A percentile compares a stretch with the other conserved stretches of the same genome.
Conservation (phyloP, 345 rosid genomes). For the Punica granatum region DNA sequence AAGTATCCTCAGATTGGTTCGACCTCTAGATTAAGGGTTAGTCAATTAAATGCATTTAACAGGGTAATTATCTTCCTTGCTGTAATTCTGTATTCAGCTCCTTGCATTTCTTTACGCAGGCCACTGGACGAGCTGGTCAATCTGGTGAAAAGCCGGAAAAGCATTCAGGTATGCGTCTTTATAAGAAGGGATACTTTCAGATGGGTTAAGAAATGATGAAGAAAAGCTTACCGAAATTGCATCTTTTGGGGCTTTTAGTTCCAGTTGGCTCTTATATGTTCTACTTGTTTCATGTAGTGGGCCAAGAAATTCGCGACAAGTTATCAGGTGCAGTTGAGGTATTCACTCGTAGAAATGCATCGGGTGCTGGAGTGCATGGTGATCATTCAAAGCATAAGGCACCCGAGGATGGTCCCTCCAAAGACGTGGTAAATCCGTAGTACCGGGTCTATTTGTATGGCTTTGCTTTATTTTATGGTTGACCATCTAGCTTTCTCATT, state of each 20-base stretch:
- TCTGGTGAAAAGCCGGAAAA: slow-evolving; percentile 28
- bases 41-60: slow-evolving; percentile 7
- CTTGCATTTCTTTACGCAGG: slow-evolving; percentile 9
- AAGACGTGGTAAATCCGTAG: slow-evolving; percentile 16
- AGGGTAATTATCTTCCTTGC: background rate
- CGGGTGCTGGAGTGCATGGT: slow-evolving; percentile 29
- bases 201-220: background rate
- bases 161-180: slow-evolving; percentile 28
- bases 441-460: background rate
- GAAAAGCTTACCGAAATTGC: background rate
- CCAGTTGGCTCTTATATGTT: background rate
- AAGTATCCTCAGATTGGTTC: slow-evolving; percentile 47
- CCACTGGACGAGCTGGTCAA: slow-evolving; percentile 26
- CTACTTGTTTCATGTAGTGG: slow-evolving; percentile 18
- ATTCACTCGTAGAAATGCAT: slow-evolving; percentile 30
- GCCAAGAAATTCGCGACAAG: slow-evolving; percentile 40
- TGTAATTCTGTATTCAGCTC: slow-evolving; percentile 5
- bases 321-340: slow-evolving; percentile 49
- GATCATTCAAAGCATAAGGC: slow-evolving; percentile 20
- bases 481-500: background rate
- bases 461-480: background rate
- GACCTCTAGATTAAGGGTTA: slow-evolving; percentile 35
- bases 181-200: slow-evolving; percentile 4
- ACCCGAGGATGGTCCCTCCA: slow-evolving; percentile 14
- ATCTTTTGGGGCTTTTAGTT: background rate